Evolutionary conservation across 352 stramenopile species (phyloP).

Genomic region (Phytophthora vignae): DNA sequence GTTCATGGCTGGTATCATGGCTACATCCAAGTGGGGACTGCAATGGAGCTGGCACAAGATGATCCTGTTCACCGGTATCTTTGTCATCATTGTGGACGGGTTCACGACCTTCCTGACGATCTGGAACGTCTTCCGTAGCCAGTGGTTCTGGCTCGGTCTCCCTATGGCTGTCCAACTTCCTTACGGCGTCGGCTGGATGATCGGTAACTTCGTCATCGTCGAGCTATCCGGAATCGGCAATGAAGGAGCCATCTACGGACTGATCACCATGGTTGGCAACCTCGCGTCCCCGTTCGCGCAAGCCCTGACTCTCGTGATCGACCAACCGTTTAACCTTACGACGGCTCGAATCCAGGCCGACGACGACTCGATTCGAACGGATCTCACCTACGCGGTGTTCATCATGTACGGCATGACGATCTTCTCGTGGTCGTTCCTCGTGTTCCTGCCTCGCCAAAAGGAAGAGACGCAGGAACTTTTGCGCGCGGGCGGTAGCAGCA

Average conservation of each 20-base stretch:
- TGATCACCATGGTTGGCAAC: conserved; percentile 51
- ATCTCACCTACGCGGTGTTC: conserved; percentile 40
- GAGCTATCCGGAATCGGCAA: conserved; percentile 50
- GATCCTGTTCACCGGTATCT: conserved; percentile 29
- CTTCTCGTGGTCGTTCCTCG: conserved; percentile 36
- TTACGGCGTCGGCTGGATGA: conserved; percentile 41
- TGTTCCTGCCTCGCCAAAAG: conserved; percentile 42
- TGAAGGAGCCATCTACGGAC: conserved; percentile 46
- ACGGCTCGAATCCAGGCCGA: conserved; percentile 44
- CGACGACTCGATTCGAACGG: conserved; percentile 35
- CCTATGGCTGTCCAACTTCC: conserved; percentile 41
- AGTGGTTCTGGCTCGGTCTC: conserved; percentile 46
- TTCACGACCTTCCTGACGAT: conserved; percentile 41
- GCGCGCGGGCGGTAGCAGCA: conserved; percentile 37
- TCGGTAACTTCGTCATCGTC: conserved; percentile 42
- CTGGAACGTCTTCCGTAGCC: conserved; percentile 44
- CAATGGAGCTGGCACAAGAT: conserved; percentile 46
- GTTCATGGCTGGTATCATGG: conserved; percentile 33
- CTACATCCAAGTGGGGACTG: conserved; percentile 40
- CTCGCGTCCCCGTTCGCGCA: conserved; percentile 38
- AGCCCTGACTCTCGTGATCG: conserved; percentile 37
- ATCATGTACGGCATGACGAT: conserved; percentile 45
- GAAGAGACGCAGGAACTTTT: conserved; percentile 37
- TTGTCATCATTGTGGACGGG: conserved; percentile 31
- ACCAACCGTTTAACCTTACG: conserved; percentile 38